Percentiles rank a stretch among this genome's conserved stretches.
These are phyloP conservation scores for Pythium dissimile DNA, from an alignment of 352 stramenopile species.

Conservation along the genomic window DNA sequence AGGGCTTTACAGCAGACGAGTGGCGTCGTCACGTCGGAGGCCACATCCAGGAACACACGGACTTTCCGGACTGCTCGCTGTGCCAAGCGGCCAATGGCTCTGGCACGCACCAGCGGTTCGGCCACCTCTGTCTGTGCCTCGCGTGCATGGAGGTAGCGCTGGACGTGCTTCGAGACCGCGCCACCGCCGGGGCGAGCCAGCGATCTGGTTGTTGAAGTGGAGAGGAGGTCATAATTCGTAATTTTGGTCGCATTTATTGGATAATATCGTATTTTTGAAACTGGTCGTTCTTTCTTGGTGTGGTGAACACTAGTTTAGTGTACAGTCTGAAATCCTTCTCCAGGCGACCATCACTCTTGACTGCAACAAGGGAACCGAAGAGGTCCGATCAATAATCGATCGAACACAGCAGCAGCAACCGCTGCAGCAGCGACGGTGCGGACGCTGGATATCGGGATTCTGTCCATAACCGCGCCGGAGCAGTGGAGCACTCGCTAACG, in stretches of 20 bases:
- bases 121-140: conserved; percentile 1
- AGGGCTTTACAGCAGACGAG: background rate
- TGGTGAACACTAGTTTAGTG: background rate
- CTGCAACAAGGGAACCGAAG: background rate
- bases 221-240: no score
- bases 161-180: background rate
- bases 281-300: background rate
- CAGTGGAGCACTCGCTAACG: no score
- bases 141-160: background rate
- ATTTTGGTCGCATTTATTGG: no score
- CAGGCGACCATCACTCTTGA: background rate
- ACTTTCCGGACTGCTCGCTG: background rate
- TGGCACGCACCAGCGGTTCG: conserved; percentile 12
- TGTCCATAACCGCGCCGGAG: background rate
- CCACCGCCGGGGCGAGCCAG: background rate
- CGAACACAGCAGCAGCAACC: no score
- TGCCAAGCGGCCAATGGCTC: conserved; percentile 1
- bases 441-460: background rate
- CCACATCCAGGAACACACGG: background rate
- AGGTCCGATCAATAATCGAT: background rate
- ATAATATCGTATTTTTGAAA: background rate
- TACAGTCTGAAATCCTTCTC: no score
- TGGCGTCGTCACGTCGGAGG: background rate
- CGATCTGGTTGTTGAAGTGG: background rate
- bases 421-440: no score